Evolutionary conservation across 1,139 yeast genomes (phyloP), one percentile per base, ranked within the genome.

Genomic region (Candida freyschussii): DNA sequence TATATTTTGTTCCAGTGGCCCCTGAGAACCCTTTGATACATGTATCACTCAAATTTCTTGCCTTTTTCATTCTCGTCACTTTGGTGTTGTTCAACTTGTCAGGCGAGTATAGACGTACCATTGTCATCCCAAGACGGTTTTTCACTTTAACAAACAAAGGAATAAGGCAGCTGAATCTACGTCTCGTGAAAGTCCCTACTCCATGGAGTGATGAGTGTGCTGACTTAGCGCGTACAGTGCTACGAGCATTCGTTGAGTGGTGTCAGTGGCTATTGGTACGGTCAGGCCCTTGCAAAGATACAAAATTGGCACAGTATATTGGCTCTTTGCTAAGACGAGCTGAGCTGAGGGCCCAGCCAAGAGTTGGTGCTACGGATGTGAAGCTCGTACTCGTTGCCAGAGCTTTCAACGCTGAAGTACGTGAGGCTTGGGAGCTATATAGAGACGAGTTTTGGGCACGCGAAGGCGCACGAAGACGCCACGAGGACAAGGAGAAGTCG

Each of bases 361-460:
- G 67, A 29, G 65, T 67, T 8, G 77, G 75, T 8, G 72, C 73
- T 9, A 63, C 67, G 5, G 69, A 68, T 45, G 69, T 62, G 12
- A 87, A 87, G 55, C 57, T 91, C 11, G 82, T 85, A 3, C 63
- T 91, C 36, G 81, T 82, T 40, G 83, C 96, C 1, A 66, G 96
- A 34, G 79, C 79, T 1, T 91, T 89, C 57, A 75, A 76, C 40
- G 77, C 91, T 0, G 93, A 84, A 36, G 75, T 84, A 4, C 69
- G 96, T 45, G 96, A 89, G 55, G 93, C 89, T 10, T 91, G 98
- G 98, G 98, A 91, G 51, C 59, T 86, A 29, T 91, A 89, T 52
- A 63, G 98, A 38, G 85, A 85, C 49, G 96, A 89, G 55, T 91
- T 87, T 53, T 91, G 97, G 96, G 75, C 78, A 20, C 70, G 82